A percentile compares a stretch with the other conserved stretches of the same genome.
Conservation (phyloP, 768 basidiomycete genomes). For the Lentinula sp. region DNA sequence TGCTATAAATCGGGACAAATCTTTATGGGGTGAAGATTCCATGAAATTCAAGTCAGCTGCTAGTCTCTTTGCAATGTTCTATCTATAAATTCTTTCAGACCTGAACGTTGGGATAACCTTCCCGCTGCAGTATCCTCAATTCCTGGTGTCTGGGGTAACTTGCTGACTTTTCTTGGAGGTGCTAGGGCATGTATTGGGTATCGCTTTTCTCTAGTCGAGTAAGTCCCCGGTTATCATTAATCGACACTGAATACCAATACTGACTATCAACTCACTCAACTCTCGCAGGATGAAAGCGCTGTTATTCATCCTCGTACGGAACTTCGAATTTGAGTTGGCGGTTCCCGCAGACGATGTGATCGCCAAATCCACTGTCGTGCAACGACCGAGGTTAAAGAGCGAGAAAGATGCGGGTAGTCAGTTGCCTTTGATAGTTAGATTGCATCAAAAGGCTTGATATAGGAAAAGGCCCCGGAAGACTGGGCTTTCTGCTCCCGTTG, state of each 20-base stretch:
- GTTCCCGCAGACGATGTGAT: slow-evolving; percentile 21
- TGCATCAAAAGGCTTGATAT: not conserved
- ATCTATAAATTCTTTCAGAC: slow-evolving; percentile 32
- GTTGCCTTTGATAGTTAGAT: slow-evolving; percentile 15
- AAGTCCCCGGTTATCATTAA: slow-evolving; percentile 9
- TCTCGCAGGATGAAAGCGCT: slow-evolving; percentile 23
- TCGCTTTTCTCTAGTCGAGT: slow-evolving; percentile 40
- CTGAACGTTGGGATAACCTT: slow-evolving; percentile 53
- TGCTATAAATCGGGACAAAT: slow-evolving; percentile 43
- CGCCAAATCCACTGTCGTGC: slow-evolving; percentile 16
- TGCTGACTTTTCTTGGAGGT: slow-evolving; percentile 40
- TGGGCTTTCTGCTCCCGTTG: no score
- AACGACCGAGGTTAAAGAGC: slow-evolving; percentile 19
- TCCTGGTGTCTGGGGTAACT: slow-evolving; percentile 51
- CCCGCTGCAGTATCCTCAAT: slow-evolving; percentile 38
- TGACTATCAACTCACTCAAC: not conserved
- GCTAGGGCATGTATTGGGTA: slow-evolving; percentile 42
- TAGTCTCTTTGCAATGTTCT: slow-evolving; percentile 10
- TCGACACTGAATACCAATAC: not conserved
- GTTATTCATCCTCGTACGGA: slow-evolving; percentile 26
- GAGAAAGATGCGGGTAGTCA: slow-evolving; percentile 18
- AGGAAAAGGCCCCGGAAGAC: no score
- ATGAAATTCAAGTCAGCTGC: slow-evolving; percentile 47
- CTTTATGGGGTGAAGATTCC: slow-evolving; percentile 61
- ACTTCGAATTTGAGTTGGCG: slow-evolving; percentile 30